A percentile compares a stretch with the other conserved stretches of the same genome.
Conservation (phyloP, 2,329 filamentous ascomycete genomes). For the Aspergillus sp. region DNA sequence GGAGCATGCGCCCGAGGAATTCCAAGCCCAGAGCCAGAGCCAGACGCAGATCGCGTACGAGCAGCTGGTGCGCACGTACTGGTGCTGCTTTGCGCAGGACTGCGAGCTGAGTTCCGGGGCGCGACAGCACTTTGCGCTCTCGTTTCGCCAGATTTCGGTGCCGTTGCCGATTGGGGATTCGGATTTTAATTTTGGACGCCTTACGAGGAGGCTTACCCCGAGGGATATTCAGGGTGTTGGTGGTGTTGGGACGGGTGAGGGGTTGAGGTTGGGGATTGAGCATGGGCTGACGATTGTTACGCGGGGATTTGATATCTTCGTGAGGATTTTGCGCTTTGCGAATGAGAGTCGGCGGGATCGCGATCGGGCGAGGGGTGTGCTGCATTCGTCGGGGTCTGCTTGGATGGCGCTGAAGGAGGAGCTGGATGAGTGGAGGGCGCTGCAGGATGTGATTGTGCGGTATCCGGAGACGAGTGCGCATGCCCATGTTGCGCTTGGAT, state of each 20-base stretch:
- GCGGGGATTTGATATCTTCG: slow-evolving; percentile 39
- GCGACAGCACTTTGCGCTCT: slow-evolving; percentile 37
- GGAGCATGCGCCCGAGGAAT: slow-evolving; percentile 36
- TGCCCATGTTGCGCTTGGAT: slow-evolving; percentile 36
- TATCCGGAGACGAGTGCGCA: slow-evolving; percentile 36
- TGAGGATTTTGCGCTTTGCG: slow-evolving; percentile 36
- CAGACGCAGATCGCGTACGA: slow-evolving; percentile 33
- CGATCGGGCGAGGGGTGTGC: slow-evolving; percentile 16
- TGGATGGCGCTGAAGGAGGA: slow-evolving; percentile 34
- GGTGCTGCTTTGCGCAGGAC: slow-evolving; percentile 40
- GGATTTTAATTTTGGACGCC: slow-evolving; percentile 35
- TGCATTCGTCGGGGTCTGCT: slow-evolving; percentile 20
- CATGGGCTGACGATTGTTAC: slow-evolving; percentile 36
- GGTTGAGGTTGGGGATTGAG: slow-evolving; percentile 30
- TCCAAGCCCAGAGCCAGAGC: slow-evolving; percentile 31
- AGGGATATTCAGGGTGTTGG: slow-evolving; percentile 24
- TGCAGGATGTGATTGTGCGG: slow-evolving; percentile 34
- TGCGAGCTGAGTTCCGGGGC: slow-evolving; percentile 39
- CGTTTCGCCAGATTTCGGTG: slow-evolving; percentile 38
- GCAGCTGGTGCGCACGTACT: slow-evolving; percentile 39
- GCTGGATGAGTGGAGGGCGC: slow-evolving; percentile 35
- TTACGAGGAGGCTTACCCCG: slow-evolving; percentile 28
- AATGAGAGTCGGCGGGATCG: slow-evolving; percentile 36
- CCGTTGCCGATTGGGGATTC: slow-evolving; percentile 36
- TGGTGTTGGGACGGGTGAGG: slow-evolving; percentile 10